A percentile compares a stretch with the other conserved stretches of the same genome.
phyloP scores from a whole-genome alignment of 2,329 filamentous ascomycete species.

The Pseudogymnoascus sp. region DNA sequence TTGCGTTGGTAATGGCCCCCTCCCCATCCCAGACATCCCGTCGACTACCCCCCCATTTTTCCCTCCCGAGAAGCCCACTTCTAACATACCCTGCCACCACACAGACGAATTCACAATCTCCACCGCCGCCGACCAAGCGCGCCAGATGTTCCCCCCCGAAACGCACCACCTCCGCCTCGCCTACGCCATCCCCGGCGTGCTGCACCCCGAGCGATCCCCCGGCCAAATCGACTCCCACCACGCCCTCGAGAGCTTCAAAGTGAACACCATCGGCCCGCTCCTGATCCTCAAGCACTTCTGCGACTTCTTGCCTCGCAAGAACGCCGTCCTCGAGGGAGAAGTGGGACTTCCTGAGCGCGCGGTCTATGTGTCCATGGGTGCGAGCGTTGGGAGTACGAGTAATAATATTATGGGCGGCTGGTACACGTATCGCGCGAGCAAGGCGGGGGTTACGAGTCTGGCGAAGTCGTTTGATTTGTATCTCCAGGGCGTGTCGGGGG shows the following conservation, averaged over 20 bases:
- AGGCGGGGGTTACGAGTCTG: conserved; percentile 66
- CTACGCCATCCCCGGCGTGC: conserved; percentile 64
- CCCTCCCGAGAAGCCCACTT: neutral
- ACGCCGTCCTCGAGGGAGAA: conserved; percentile 33
- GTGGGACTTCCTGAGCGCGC: conserved; percentile 45
- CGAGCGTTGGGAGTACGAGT: conserved; percentile 66
- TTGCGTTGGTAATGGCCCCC: conserved; percentile 44
- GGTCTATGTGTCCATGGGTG: conserved; percentile 69
- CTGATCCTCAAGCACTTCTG: conserved; percentile 72
- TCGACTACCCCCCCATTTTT: neutral
- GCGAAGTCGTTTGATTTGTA: conserved; percentile 67
- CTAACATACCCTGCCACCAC: neutral
- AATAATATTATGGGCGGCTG: conserved; percentile 73
- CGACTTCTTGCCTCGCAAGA: conserved; percentile 58
- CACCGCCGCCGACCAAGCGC: conserved; percentile 47
- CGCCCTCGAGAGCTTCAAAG: conserved; percentile 62
- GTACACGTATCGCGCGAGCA: conserved; percentile 75
- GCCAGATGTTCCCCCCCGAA: conserved; percentile 44
- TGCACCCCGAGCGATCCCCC: conserved; percentile 67
- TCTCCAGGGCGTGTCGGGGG: conserved; percentile 49
- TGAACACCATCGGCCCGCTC: conserved; percentile 69
- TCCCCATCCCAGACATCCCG: neutral
- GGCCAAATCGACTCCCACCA: conserved; percentile 54
- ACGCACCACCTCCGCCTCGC: conserved; percentile 60
- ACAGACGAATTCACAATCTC: conserved; percentile 56